These are phyloP conservation scores for Coix lacrymajobi DNA, from an alignment of 176 grass and related monocot genomes.

Conservation along the genomic window DNA sequence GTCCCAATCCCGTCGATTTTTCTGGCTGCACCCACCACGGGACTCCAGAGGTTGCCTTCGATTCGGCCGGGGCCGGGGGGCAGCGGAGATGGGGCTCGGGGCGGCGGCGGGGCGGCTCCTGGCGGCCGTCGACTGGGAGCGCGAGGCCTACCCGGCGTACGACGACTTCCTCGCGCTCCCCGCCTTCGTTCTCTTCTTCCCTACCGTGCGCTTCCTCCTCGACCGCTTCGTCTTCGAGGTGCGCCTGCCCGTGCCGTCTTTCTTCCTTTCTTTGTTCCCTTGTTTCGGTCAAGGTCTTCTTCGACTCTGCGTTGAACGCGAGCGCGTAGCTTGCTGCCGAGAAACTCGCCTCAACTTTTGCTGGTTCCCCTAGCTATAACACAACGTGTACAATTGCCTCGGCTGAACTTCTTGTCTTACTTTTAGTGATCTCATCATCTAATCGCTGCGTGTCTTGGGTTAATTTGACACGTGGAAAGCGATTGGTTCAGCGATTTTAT, in stretches of 20 bases:
- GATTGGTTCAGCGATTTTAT: not conserved
- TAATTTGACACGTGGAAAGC: slow-evolving; percentile 11
- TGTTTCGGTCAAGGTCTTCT: not conserved
- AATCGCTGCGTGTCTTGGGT: not conserved
- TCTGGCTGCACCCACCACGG: not conserved
- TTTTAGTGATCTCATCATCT: slow-evolving; percentile 14
- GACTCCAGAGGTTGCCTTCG: not conserved
- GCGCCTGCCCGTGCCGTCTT: not conserved
- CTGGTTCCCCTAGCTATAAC: not conserved
- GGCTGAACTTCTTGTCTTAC: not conserved
- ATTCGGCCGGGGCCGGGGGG: not conserved
- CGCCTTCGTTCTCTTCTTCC: slow-evolving; percentile 75
- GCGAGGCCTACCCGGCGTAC: slow-evolving; percentile 62
- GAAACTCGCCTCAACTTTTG: not conserved
- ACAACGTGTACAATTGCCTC: not conserved
- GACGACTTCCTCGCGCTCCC: slow-evolving; percentile 71
- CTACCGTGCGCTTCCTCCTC: slow-evolving; percentile 63
- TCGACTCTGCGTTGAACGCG: not conserved
- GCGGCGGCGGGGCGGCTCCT: slow-evolving; percentile 1
- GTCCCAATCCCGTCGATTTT: not conserved
- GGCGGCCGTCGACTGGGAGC: slow-evolving; percentile 47
- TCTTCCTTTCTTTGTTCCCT: not conserved
- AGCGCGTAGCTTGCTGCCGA: not conserved
- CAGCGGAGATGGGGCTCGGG: slow-evolving; percentile 21
- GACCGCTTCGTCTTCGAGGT: slow-evolving; percentile 87